These are phyloP conservation scores for Geosmithia putterillii DNA, from an alignment of 2,329 filamentous ascomycete genomes.

Conservation along the genomic window DNA sequence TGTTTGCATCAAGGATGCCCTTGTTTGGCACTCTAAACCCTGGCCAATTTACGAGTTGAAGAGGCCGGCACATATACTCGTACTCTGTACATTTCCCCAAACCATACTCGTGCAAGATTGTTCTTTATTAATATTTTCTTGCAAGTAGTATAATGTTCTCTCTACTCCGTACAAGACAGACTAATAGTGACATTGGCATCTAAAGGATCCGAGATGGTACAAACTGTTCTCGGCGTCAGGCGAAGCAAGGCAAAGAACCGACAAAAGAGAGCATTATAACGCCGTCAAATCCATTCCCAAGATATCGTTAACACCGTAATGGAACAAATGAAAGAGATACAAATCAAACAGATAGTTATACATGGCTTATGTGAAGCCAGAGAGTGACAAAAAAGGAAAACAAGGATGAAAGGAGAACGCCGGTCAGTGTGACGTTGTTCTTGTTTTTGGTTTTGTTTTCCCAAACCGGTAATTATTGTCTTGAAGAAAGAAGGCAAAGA, in stretches of 20 bases:
- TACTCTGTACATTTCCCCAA: no score
- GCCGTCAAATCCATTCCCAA: background rate
- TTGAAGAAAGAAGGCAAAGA: background rate
- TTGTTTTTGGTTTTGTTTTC: background rate
- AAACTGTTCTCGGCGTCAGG: no score
- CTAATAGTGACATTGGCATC: no score
- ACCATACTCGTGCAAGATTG: no score
- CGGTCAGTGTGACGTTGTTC: background rate
- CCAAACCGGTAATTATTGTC: background rate
- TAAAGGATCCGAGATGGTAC: no score
- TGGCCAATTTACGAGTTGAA: background rate
- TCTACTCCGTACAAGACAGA: no score
- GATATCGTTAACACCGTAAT: background rate
- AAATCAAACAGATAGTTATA: conserved; percentile 15
- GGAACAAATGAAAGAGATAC: background rate
- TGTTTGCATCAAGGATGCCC: background rate
- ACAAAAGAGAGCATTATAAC: background rate
- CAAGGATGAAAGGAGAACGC: conserved; percentile 6
- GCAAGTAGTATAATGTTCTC: no score
- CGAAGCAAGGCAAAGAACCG: no score
- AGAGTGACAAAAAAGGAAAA: conserved; percentile 1
- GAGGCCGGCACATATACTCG: background rate
- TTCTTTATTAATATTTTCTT: no score
- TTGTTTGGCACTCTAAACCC: background rate
- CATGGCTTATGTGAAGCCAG: conserved; percentile 11